Conservation (phyloP, 768 basidiomycete genomes). For the Russula sp. region DNA sequence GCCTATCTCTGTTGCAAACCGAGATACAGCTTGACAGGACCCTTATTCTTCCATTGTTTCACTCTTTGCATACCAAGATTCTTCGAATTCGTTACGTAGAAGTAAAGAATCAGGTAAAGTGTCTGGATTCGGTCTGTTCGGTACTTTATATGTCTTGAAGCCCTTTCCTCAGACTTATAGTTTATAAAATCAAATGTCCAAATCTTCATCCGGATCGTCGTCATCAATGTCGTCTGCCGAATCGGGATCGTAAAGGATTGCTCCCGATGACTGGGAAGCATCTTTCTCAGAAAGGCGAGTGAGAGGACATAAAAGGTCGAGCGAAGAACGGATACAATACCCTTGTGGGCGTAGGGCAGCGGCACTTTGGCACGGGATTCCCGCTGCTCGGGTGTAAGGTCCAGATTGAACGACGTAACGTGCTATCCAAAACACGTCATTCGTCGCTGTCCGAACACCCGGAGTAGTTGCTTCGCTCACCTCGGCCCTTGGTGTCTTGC, state of each 20-base stretch:
- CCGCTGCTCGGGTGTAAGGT: slow-evolving; percentile 77
- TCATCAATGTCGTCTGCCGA: slow-evolving; percentile 94
- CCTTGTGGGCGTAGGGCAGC: slow-evolving; percentile 87
- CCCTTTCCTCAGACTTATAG: slow-evolving; percentile 3
- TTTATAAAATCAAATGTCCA: slow-evolving; percentile 59
- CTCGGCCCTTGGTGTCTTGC: slow-evolving; percentile 33
- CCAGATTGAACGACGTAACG: slow-evolving; percentile 74
- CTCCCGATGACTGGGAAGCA: slow-evolving; percentile 36
- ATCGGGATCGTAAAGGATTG: slow-evolving; percentile 88
- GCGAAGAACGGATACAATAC: slow-evolving; percentile 38
- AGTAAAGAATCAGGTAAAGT: not conserved
- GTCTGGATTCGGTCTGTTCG: slow-evolving; percentile 10
- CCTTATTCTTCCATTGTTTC: not conserved
- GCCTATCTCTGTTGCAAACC: not conserved
- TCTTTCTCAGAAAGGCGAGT: slow-evolving; percentile 30
- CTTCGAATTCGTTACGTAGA: slow-evolving; percentile 2
- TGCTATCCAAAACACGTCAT: slow-evolving; percentile 30
- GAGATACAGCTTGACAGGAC: not conserved
- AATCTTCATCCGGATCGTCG: slow-evolving; percentile 93
- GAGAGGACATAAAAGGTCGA: slow-evolving; percentile 39
- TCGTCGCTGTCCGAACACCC: not conserved
- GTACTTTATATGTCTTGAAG: slow-evolving; percentile 14
- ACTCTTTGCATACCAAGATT: not conserved
- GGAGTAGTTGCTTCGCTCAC: slow-evolving; percentile 15
- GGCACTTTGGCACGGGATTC: slow-evolving; percentile 77